phyloP scores from a whole-genome alignment of 352 stramenopile genomes.

The Globisporangium alternatum region DNA sequence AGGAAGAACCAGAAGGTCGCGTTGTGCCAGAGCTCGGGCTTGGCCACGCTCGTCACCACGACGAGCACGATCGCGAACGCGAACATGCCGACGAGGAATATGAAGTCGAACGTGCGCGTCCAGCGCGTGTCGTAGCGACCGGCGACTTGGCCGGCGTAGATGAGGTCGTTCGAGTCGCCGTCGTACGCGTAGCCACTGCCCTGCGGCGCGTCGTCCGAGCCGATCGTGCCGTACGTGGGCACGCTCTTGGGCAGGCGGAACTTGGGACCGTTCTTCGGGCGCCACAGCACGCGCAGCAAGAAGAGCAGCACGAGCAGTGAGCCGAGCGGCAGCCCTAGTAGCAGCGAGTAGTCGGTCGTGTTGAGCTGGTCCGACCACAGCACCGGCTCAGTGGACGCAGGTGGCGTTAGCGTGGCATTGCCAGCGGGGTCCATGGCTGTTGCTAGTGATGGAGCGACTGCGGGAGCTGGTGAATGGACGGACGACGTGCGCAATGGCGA shows the following conservation, averaged over 20 bases:
- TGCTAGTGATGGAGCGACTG: neutral
- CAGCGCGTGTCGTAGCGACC: conserved; percentile 82
- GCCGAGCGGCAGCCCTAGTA: conserved; percentile 61
- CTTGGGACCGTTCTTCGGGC: conserved; percentile 63
- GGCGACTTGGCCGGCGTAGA: conserved; percentile 77
- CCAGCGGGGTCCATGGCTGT: neutral
- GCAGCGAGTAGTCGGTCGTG: conserved; percentile 56
- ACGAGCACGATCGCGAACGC: conserved; percentile 44
- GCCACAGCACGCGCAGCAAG: conserved; percentile 73
- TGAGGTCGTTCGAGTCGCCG: conserved; percentile 76
- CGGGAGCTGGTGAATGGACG: neutral
- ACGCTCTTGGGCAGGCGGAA: conserved; percentile 79
- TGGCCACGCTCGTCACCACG: conserved; percentile 49
- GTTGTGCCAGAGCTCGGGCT: conserved; percentile 63
- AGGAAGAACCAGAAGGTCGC: conserved; percentile 79
- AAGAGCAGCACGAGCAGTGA: conserved; percentile 55
- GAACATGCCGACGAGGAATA: conserved; percentile 69
- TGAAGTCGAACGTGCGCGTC: conserved; percentile 83
- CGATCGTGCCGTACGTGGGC: conserved; percentile 74
- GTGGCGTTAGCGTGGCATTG: conserved; percentile 1
- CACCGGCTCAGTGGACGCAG: conserved; percentile 13
- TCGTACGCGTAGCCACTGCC: conserved; percentile 66
- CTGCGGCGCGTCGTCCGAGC: conserved; percentile 40
- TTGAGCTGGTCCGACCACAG: conserved; percentile 67
- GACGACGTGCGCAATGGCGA: neutral